Base-by-base conservation (phyloP, 1,284 basidiomycete genomes). In the Leccinum holopus region DNA sequence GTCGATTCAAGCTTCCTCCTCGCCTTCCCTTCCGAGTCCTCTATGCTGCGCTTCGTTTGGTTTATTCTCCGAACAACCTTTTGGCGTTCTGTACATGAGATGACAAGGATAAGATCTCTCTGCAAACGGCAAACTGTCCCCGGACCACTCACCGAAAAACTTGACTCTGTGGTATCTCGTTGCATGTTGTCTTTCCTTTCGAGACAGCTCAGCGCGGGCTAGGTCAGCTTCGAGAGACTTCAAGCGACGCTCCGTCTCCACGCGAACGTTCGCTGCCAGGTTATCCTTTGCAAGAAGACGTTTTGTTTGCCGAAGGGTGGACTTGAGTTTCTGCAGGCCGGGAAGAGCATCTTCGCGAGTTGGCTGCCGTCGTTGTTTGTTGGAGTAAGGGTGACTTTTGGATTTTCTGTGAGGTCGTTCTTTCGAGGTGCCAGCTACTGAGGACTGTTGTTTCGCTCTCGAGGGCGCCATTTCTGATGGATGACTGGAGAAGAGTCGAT, bases 161-260 rank as follows among this genome's bases (percentile, higher is more conserved):
- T 94, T 95, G 70, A 94, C 80, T 76, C 87, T 92, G 70, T 94
- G 94, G 75, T 96, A 96, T 66, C 84, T 84, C 52, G 82, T 76
- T 0, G 92, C 90, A 68, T 92, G 80, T 55, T 84, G 78, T 56
- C 87, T 84, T 75, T 95, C 94, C 70, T 90, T 90, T 12, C 80
- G 79, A 59, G 79, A 77, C 61, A 69, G 70, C 73, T 87, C 82
- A 1, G 87, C 87, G 65, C 80, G 82, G 32, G 82, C 83, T 21
- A 95, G 81, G 70, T 96, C 94, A 7, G 81, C 82, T 72, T 95
- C 87, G 8, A 95, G 81, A 2, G 87, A 82, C 68, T 86, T 87
- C 52, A 92, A 73, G 62, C 90, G 81, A 63, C 94, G 82, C 75
- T 95, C 90, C 0, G 92, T 90, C 69, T 84, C 84, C 2, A 94